Conservation (phyloP, 768 basidiomycete genomes). For the Pulveroboletus sp. region DNA sequence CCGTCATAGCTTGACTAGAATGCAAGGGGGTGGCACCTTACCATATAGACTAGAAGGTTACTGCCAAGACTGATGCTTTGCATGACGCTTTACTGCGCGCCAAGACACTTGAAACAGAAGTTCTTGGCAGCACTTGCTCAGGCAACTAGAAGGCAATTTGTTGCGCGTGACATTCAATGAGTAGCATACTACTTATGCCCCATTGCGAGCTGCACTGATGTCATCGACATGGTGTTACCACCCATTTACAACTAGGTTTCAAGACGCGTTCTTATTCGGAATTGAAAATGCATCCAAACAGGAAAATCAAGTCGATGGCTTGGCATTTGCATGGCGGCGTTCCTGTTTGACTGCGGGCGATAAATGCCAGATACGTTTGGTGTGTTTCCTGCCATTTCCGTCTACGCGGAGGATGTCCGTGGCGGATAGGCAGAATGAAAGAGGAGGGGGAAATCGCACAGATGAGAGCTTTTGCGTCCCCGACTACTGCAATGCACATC, state of each 20-base stretch:
- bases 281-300: constrained; percentile 30
- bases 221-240: constrained; percentile 22
- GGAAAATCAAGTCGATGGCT: constrained; percentile 1
- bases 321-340: constrained; percentile 2
- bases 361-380: constrained; percentile 20
- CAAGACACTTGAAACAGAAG: constrained; percentile 54
- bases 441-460: no score
- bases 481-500: no score
- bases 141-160: constrained; percentile 11
- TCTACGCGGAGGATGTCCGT: constrained; percentile 6
- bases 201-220: constrained; percentile 13
- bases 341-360: constrained; percentile 8
- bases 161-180: not conserved
- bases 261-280: constrained; percentile 32
- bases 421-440: no score
- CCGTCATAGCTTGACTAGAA: no score
- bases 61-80: constrained; percentile 36
- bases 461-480: no score
- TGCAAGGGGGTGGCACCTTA: not conserved
- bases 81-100: constrained; percentile 47
- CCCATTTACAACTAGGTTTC: constrained; percentile 19
- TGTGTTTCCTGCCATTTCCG: constrained; percentile 18
- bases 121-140: constrained; percentile 35
- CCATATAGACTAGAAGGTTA: constrained; percentile 8
- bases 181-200: constrained; percentile 7